Evolutionary conservation across 768 basidiomycete species (phyloP).

Genomic region (Lactarius sanguifluus): DNA sequence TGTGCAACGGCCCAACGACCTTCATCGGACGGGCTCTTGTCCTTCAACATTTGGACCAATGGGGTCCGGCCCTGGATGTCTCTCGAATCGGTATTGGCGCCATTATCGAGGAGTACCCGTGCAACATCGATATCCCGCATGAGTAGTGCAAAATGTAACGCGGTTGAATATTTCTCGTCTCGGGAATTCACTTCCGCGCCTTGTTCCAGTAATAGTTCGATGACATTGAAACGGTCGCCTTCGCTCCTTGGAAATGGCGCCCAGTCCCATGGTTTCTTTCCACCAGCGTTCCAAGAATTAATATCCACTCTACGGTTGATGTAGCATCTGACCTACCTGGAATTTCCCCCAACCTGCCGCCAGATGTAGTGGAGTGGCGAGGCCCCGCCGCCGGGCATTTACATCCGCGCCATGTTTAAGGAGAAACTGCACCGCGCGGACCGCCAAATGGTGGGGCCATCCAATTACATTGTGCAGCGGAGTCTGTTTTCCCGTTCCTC

Average conservation of each 20-base stretch:
- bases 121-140: too few relatives aligned
- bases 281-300: not conserved
- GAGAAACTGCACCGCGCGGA: not conserved
- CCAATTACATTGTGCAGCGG: not conserved
- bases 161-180: too few relatives aligned
- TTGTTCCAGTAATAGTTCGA: too few relatives aligned
- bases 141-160: too few relatives aligned
- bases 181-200: too few relatives aligned
- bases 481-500: not conserved
- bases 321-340: not conserved
- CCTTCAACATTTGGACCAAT: not conserved
- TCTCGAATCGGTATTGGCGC: too few relatives aligned
- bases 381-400: not conserved
- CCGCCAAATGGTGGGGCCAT: not conserved
- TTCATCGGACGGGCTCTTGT: not conserved
- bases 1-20: not conserved
- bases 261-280: too few relatives aligned
- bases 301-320: not conserved
- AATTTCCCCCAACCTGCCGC: not conserved
- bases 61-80: not conserved
- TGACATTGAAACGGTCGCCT: too few relatives aligned
- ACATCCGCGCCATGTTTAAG: not conserved
- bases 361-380: not conserved
- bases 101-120: too few relatives aligned
- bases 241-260: too few relatives aligned